These are phyloP conservation scores for Tolypocladium ovalisporum DNA, from an alignment of 2,329 filamentous ascomycete genomes.

Conservation along the genomic window DNA sequence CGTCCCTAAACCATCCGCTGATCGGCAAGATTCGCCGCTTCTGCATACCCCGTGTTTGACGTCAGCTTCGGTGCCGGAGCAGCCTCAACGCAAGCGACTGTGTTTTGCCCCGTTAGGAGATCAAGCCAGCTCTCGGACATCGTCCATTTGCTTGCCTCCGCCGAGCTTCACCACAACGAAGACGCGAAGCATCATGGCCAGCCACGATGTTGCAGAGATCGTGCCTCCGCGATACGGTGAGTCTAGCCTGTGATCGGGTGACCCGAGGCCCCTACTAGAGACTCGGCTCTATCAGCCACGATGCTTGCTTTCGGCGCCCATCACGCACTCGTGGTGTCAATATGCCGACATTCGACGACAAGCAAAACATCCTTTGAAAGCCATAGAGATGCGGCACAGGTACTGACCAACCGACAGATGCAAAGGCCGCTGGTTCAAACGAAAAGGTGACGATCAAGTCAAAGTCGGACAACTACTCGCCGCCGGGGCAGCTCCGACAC, in stretches of 20 bases:
- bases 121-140: neutral
- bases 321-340: neutral
- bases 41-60: neutral
- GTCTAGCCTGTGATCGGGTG: neutral
- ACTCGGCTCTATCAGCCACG: neutral
- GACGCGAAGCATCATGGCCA: neutral
- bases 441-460: slow-evolving; percentile 12
- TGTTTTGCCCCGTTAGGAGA: neutral
- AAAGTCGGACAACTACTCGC: slow-evolving; percentile 8
- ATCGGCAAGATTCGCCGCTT: neutral
- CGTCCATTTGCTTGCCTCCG: neutral
- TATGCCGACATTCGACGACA: neutral
- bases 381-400: neutral
- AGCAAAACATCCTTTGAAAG: neutral
- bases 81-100: neutral
- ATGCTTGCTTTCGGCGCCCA: neutral
- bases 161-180: neutral
- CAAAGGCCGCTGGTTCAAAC: slow-evolving; percentile 4
- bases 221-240: neutral
- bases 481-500: neutral
- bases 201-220: neutral
- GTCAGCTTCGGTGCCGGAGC: neutral
- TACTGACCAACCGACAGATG: slow-evolving; percentile 7
- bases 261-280: no score
- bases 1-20: no score